These are phyloP conservation scores for Penicillium griseofulvum DNA, from an alignment of 2,329 filamentous ascomycete genomes.

Conservation along the genomic window DNA sequence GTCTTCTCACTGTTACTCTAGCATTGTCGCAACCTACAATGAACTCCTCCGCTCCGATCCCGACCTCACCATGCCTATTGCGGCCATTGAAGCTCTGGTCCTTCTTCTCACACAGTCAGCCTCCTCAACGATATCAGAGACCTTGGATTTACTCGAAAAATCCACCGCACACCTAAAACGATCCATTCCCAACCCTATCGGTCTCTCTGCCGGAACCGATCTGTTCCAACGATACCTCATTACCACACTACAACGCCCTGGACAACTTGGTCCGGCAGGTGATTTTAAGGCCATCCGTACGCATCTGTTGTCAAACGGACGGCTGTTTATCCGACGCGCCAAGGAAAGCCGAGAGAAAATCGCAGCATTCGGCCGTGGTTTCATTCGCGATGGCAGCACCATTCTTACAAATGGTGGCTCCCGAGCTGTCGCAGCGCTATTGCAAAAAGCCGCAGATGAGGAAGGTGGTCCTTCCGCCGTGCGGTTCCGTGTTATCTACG, in stretches of 20 bases:
- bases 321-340: conserved; percentile 80
- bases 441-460: conserved; percentile 70
- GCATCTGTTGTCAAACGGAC: conserved; percentile 81
- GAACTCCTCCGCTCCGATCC: conserved; percentile 65
- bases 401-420: conserved; percentile 91
- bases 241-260: conserved; percentile 61
- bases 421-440: conserved; percentile 73
- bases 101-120: conserved; percentile 75
- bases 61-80: conserved; percentile 91
- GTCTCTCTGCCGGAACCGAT: conserved; percentile 88
- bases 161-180: conserved; percentile 75
- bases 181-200: conserved; percentile 82
- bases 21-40: conserved; percentile 65
- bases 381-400: conserved; percentile 73
- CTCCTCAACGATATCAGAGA: conserved; percentile 88
- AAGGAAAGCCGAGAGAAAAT: conserved; percentile 83
- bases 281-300: conserved; percentile 80
- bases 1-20: conserved; percentile 28
- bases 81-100: conserved; percentile 88
- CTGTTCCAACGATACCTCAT: conserved; percentile 94
- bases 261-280: conserved; percentile 51
- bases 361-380: conserved; percentile 72
- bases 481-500: conserved; percentile 81
- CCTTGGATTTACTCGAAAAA: conserved; percentile 76
- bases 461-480: conserved; percentile 56